These are phyloP conservation scores for Cochlearia excelsa DNA, from an alignment of 345 rosid species.

Conservation along the genomic window DNA sequence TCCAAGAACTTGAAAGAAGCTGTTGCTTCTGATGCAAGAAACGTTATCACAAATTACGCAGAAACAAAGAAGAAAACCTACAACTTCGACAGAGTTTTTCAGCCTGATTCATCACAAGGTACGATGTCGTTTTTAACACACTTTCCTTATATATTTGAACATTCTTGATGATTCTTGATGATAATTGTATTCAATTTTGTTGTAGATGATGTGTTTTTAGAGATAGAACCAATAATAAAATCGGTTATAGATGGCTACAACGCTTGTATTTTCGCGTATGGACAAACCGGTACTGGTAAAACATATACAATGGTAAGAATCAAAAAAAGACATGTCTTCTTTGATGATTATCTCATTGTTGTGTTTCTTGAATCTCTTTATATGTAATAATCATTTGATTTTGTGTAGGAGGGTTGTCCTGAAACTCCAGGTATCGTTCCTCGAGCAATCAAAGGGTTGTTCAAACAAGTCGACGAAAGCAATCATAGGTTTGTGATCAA, in stretches of 20 bases:
- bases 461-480: constrained; percentile 55
- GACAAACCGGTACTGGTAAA: constrained; percentile 90
- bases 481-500: constrained; percentile 49
- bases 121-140: not conserved
- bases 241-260: constrained; percentile 80
- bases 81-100: constrained; percentile 64
- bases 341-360: not conserved
- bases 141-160: not conserved
- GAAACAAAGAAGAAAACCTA: constrained; percentile 49
- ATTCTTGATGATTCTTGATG: constrained; percentile 8
- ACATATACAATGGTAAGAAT: constrained; percentile 69
- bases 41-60: constrained; percentile 43
- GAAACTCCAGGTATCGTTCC: constrained; percentile 67
- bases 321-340: not conserved
- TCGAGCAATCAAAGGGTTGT: constrained; percentile 51
- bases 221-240: constrained; percentile 74
- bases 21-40: constrained; percentile 47
- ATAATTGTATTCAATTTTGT: not conserved
- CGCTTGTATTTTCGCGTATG: constrained; percentile 78
- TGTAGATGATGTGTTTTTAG: constrained; percentile 73
- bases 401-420: constrained; percentile 60
- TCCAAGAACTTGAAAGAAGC: constrained; percentile 37
- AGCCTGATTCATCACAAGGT: constrained; percentile 73
- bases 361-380: not conserved
- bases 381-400: not conserved